phyloP scores from a whole-genome alignment of 352 stramenopile species.

The Phytopythium helicoides region DNA sequence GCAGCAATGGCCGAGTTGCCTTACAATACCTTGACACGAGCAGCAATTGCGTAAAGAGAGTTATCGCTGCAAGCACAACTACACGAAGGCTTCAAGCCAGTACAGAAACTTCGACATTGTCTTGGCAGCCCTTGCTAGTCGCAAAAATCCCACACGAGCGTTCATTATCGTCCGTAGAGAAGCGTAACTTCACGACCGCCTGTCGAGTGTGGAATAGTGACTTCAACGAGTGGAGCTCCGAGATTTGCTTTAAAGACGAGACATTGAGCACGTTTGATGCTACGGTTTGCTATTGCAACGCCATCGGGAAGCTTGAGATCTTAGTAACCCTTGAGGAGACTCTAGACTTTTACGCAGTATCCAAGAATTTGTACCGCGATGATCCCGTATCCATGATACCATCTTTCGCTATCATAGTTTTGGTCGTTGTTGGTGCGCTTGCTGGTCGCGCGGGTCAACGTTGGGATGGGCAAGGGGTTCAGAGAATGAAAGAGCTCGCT shows the following conservation, averaged over 20 bases:
- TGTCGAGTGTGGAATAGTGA: constrained; percentile 55
- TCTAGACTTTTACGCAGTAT: constrained; percentile 58
- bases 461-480: constrained; percentile 28
- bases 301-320: constrained; percentile 46
- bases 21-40: constrained; percentile 29
- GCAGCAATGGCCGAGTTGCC: constrained; percentile 11
- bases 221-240: constrained; percentile 28
- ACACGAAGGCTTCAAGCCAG: constrained; percentile 5
- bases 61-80: constrained; percentile 7
- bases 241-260: constrained; percentile 65
- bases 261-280: constrained; percentile 24
- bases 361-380: constrained; percentile 56
- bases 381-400: constrained; percentile 53
- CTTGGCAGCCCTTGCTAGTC: constrained; percentile 39
- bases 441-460: constrained; percentile 27
- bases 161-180: constrained; percentile 36
- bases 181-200: constrained; percentile 57
- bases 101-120: constrained; percentile 1
- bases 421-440: constrained; percentile 37
- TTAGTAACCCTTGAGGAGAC: constrained; percentile 61
- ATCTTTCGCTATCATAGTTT: constrained; percentile 27
- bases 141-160: constrained; percentile 51
- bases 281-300: constrained; percentile 62
- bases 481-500: constrained; percentile 48
- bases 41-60: constrained; percentile 37